Evolutionary conservation across 495 filamentous ascomycete species (phyloP).

Genomic region (Jackrogersella minutella): DNA sequence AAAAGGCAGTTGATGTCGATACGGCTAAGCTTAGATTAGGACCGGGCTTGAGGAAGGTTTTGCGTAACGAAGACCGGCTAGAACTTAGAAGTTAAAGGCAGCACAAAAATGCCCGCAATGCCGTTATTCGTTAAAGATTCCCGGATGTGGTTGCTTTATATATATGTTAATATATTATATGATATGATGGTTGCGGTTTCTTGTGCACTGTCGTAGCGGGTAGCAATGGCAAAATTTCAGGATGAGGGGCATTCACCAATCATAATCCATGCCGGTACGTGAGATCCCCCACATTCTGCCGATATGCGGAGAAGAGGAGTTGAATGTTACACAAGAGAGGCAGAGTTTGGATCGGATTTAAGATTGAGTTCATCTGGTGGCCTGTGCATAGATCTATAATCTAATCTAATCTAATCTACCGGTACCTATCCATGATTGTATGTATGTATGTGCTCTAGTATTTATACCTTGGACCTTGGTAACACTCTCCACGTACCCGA

Average conservation of each 20-base stretch:
- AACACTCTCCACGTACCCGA: too few relatives aligned
- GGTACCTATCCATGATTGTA: too few relatives aligned
- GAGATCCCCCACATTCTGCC: constrained; percentile 40
- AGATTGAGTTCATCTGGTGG: not conserved
- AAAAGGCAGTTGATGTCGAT: constrained; percentile 4
- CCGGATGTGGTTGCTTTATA: constrained; percentile 18
- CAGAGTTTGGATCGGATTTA: not conserved
- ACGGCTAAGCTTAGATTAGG: constrained; percentile 20
- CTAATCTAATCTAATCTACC: too few relatives aligned
- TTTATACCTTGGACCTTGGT: too few relatives aligned
- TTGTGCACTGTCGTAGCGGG: constrained; percentile 14
- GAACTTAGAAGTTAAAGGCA: not conserved
- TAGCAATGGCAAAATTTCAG: constrained; percentile 35
- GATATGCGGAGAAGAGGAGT: constrained; percentile 38
- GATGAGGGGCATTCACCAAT: constrained; percentile 38
- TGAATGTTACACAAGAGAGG: not conserved
- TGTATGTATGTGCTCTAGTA: too few relatives aligned
- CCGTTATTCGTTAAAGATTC: constrained; percentile 15
- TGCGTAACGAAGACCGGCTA: constrained; percentile 1
- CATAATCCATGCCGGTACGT: not conserved
- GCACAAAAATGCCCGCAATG: constrained; percentile 17
- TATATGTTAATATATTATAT: not conserved
- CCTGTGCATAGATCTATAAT: not conserved
- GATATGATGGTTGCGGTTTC: constrained; percentile 18
- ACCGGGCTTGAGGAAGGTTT: constrained; percentile 16